Base-by-base conservation (phyloP, 768 basidiomycete species). In the Coprinellus aureogranulatus region DNA sequence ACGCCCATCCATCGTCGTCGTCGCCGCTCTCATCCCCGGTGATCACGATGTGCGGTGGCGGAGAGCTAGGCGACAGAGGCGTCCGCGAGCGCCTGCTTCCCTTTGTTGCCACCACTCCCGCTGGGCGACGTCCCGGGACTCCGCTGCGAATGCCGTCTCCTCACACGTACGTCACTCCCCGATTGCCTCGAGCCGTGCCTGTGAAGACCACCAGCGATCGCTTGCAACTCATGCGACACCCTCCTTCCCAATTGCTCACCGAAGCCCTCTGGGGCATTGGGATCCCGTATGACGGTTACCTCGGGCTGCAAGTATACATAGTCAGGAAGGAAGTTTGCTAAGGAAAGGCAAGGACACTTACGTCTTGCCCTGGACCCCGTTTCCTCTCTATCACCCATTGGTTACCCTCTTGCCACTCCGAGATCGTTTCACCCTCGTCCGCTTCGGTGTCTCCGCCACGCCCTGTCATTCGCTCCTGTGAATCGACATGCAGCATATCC, bases 1-100 rank as follows among this genome's bases (percentile, higher is more conserved):
- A 88, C 18, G 78, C 77, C 87, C 86, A 88, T 1, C 77, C 84
- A 58, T 82, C 87, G 0, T 87, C 85, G 18, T 83, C 83, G 4
- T 78, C 82, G 3, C 79, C 76, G 6, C 49, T 54, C 20, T 22
- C 50, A 48, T 53, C 25, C 55, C 18, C 41, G 49, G 48, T 59
- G 60, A 34, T 59, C 60, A n/a, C 16, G 56, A 51, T 58, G 20
- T 31, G 57, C 51, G 41, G 20, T 44, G 41, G 41, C 10, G 41
- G 41, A 8, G 41, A 34, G 14, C 14, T 44, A 8, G 18, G 31
- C 55, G 40, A 44, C 30, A 41, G 53, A 6, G 8, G 34, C 6
- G 8, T 34, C 34, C 34, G 34, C 34, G 49, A 20, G 16, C 49
- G 49, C 25, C 20, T 30, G 49, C 28, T 30, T 51, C 26, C 31